Evolutionary conservation across 2,329 filamentous ascomycete genomes (phyloP).

Genomic region (Cyclaneusma minus): DNA sequence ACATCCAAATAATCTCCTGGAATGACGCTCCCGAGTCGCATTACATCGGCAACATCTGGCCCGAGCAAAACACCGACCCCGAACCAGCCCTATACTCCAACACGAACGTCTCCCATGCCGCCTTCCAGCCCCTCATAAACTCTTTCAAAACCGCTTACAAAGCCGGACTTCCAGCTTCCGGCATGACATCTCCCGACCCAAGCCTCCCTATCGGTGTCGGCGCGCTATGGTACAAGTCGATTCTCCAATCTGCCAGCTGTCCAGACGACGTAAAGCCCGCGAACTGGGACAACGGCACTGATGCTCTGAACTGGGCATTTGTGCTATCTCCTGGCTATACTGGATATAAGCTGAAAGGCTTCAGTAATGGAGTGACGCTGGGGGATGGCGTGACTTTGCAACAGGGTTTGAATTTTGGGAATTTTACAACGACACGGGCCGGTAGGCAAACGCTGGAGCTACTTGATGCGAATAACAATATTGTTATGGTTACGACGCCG

Average conservation of each 20-base stretch:
- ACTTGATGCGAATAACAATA: not conserved
- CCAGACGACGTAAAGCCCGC: not conserved
- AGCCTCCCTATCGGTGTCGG: conserved; percentile 11
- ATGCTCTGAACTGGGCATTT: not conserved
- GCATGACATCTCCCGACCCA: conserved; percentile 4
- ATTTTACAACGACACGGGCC: not conserved
- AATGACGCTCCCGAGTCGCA: conserved; percentile 22
- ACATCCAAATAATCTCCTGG: conserved; percentile 20
- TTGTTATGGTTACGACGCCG: not conserved
- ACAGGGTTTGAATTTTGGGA: not conserved
- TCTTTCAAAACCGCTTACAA: conserved; percentile 23
- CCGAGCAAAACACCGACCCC: conserved; percentile 11
- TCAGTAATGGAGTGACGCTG: not conserved
- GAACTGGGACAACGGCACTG: conserved; percentile 1
- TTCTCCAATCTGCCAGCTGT: not conserved
- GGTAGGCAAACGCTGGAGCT: not conserved
- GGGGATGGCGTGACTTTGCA: not conserved
- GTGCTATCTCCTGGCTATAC: not conserved
- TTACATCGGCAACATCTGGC: conserved; percentile 21
- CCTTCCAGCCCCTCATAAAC: conserved; percentile 20
- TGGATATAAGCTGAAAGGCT: not conserved
- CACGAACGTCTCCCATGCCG: conserved; percentile 11
- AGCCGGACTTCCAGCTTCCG: conserved; percentile 4
- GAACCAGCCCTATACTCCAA: conserved; percentile 18
- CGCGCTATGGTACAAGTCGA: conserved; percentile 18